Evolutionary conservation across 2,329 filamentous ascomycete genomes (phyloP), one percentile per base, ranked within the genome.

Genomic region (Pestalotiopsis sp.): DNA sequence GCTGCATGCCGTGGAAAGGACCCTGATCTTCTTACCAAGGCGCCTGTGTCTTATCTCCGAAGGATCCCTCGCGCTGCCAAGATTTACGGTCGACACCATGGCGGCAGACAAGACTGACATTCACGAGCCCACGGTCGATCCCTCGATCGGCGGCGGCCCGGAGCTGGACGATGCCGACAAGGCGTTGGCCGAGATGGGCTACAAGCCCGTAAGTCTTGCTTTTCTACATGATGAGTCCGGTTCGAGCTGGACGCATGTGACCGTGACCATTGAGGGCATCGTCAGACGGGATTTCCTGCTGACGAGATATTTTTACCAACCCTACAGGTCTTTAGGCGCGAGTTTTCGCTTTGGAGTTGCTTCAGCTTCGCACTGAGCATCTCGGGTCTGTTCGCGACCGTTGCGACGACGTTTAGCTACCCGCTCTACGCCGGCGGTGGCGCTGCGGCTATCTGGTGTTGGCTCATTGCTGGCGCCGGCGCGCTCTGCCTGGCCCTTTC

Each of bases 351-450:
- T 14, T 88, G 87, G 71, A 87, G 86, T 12, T 79, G 76, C 70
- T 88, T 90, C 77, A 89, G 86, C 66, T 90, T 89, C 73, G 87
- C 87, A 64, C 84, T 89, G 73, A 85, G 82, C 73, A 87, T 89
- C 72, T 84, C 81, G 63, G 87, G 86, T 58, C 80, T 88, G 23
- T 88, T 87, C 73, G 82, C 86, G 36, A 88, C 86, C 9, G 82
- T 86, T 69, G 83, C 85, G 72, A 88, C 87, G 3, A 89, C 87
- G 39, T 86, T 87, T 73, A 80, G 80, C 13, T 87, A 85, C 72
- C 86, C 87, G 1, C 80, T 89, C 31, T 77, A 79, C 58, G 86
- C 86, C 14, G 86, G 86, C 70, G 87, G 87, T 64, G 81, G 84
- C 45, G 83, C 86, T 27, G 82, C 86, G 6, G 85, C 82, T 7